A percentile compares a stretch with the other conserved stretches of the same genome.
phyloP scores from a whole-genome alignment of 106 monocot species.

The Alisma plantagoaquatica region DNA sequence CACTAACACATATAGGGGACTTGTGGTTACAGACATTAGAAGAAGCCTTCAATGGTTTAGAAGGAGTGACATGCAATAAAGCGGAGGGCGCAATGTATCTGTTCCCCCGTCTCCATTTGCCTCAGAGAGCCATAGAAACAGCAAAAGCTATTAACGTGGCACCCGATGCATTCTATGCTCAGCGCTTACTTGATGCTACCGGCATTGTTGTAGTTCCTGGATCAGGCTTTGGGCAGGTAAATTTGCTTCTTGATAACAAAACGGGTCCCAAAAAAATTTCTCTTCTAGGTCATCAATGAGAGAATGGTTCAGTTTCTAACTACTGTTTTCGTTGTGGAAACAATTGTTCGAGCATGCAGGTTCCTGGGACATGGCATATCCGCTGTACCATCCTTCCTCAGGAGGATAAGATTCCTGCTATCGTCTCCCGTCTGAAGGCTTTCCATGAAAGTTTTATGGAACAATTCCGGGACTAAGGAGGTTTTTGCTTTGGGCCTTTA shows the following conservation, averaged over 20 bases:
- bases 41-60: constrained; percentile 13
- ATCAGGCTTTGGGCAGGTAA: constrained; percentile 16
- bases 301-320: not conserved
- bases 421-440: constrained; percentile 59
- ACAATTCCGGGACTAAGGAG: constrained; percentile 52
- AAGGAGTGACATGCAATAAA: constrained; percentile 16
- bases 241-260: not conserved
- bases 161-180: constrained; percentile 9
- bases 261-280: not conserved
- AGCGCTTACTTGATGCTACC: constrained; percentile 9
- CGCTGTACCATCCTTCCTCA: constrained; percentile 94
- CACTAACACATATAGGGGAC: too few relatives aligned
- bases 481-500: too few relatives aligned
- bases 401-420: constrained; percentile 91
- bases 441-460: constrained; percentile 85
- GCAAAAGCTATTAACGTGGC: not conserved
- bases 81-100: constrained; percentile 13
- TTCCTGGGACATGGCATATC: constrained; percentile 90
- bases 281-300: not conserved
- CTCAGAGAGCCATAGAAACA: constrained; percentile 4
- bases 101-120: constrained; percentile 6
- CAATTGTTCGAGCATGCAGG: too few relatives aligned
- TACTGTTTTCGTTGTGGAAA: too few relatives aligned
- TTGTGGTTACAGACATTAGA: constrained; percentile 6
- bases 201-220: constrained; percentile 15